These are phyloP conservation scores for Nidularia pulvinata DNA, from an alignment of 768 basidiomycete species.

Conservation along the genomic window DNA sequence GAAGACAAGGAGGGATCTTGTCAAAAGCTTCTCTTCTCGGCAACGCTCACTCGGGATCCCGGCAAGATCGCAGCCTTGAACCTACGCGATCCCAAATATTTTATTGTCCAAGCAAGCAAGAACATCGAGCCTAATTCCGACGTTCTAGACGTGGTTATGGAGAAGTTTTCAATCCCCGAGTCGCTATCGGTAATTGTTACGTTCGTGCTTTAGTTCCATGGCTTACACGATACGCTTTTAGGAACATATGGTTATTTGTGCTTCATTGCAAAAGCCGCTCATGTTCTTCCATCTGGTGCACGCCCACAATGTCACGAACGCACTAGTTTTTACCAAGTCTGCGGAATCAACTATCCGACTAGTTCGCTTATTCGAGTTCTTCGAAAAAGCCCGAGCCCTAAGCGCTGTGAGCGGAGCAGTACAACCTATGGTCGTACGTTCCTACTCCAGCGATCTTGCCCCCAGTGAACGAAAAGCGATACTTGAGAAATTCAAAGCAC, in stretches of 20 bases:
- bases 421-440: slow-evolving; percentile 43
- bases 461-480: slow-evolving; percentile 72
- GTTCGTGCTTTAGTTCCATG: neutral
- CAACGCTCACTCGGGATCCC: slow-evolving; percentile 93
- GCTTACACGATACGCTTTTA: slow-evolving; percentile 19
- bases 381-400: slow-evolving; percentile 49
- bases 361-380: slow-evolving; percentile 79
- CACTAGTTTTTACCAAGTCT: slow-evolving; percentile 95
- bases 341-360: slow-evolving; percentile 88
- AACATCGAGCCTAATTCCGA: slow-evolving; percentile 27
- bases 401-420: slow-evolving; percentile 10
- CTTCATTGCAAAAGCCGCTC: slow-evolving; percentile 82
- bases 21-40: slow-evolving; percentile 96
- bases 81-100: slow-evolving; percentile 82
- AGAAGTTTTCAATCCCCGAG: slow-evolving; percentile 81
- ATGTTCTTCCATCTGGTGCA: slow-evolving; percentile 88
- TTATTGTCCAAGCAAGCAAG: slow-evolving; percentile 69
- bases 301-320: slow-evolving; percentile 56
- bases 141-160: slow-evolving; percentile 59
- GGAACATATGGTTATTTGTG: slow-evolving; percentile 89
- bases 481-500: slow-evolving; percentile 78
- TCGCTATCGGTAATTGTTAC: slow-evolving; percentile 60
- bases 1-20: slow-evolving; percentile 69
- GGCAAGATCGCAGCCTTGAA: slow-evolving; percentile 87
- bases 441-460: slow-evolving; percentile 89